Evolutionary conservation across 495 filamentous ascomycete genomes (phyloP).

Genomic region (Copromyces sp.): DNA sequence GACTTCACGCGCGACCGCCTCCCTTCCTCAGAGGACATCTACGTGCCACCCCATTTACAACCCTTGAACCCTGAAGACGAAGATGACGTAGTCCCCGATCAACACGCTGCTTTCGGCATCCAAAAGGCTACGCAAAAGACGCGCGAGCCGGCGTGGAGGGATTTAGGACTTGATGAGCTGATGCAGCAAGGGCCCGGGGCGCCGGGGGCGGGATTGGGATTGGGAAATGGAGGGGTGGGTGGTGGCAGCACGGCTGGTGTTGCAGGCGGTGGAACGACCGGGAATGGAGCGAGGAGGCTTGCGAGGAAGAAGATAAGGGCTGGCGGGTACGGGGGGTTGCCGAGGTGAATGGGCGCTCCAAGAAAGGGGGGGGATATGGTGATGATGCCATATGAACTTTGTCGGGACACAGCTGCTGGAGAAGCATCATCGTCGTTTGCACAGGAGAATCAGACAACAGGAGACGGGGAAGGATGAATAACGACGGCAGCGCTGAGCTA

Average conservation of each 20-base stretch:
- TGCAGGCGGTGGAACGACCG: background rate
- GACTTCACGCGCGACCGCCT: constrained; percentile 65
- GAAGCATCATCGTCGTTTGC: background rate
- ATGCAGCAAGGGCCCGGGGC: constrained; percentile 46
- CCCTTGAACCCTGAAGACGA: constrained; percentile 96
- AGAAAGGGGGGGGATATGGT: background rate
- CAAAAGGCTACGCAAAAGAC: constrained; percentile 66
- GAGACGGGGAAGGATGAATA: background rate
- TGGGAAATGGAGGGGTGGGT: background rate
- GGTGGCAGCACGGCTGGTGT: constrained; percentile 12
- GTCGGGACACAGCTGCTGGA: background rate
- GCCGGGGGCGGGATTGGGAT: constrained; percentile 5
- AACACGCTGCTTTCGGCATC: constrained; percentile 96
- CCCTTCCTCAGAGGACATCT: constrained; percentile 62
- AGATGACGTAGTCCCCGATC: constrained; percentile 93
- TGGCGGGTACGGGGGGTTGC: constrained; percentile 29
- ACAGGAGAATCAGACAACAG: background rate
- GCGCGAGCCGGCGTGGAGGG: constrained; percentile 73
- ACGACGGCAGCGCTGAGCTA: background rate
- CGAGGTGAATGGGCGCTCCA: constrained; percentile 24
- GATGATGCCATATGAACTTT: background rate
- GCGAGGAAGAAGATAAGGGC: constrained; percentile 1
- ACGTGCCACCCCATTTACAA: constrained; percentile 80
- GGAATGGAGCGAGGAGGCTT: constrained; percentile 7
- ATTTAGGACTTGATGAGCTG: constrained; percentile 66